Evolutionary conservation across 345 rosid species (phyloP), one percentile per base, ranked within the genome.

Genomic region (Salix koriyanagi): DNA sequence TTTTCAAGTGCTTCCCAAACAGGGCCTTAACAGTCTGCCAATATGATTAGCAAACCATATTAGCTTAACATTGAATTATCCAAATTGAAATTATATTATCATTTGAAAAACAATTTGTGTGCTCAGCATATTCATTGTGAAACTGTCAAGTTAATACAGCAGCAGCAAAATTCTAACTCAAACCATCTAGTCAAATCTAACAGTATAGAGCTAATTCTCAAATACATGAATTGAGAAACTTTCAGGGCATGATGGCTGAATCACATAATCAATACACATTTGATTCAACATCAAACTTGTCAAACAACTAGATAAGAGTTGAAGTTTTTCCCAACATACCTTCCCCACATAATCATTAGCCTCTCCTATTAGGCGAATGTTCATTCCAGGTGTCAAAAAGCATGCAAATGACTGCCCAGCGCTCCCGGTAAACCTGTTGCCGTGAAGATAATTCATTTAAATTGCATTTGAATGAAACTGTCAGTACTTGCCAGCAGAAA

Each of bases 361-460:
- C 86, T 96, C 99, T 87, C 99, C 99, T 34, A 93, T 84, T 70
- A 96, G 93, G 60, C 85, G 85, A 80, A 96, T 86, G 80, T 88
- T 92, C 98, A 93, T 96, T 80, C 98, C 99, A 50, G 99, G 99
- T 14, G 92, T 92, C 89, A 96, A 87, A 85, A 96, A 96, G 88
- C 99, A 96, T 15, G 83, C 92, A 87, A 96, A 96, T 19, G 99
- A 96, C 83, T 96, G 99, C 81, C 99, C 99, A 1, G 97, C 99
- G 79, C 99, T 96, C 80, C 99, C 99, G 74, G 67, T 78, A 84
- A 92, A 96, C 74, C 99, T 96, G 90, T 46, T 67, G 23, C 65
- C 36, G 78, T 5, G 34, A 81, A 78, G 75, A 81, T 68, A 77
- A 74, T 62, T 62, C 64, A 32, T 62, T 80, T 77, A 83, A 79